Evolutionary conservation across 176 grass and related monocot species (phyloP), one percentile per base, ranked within the genome.

Genomic region (Oryza officinalis): DNA sequence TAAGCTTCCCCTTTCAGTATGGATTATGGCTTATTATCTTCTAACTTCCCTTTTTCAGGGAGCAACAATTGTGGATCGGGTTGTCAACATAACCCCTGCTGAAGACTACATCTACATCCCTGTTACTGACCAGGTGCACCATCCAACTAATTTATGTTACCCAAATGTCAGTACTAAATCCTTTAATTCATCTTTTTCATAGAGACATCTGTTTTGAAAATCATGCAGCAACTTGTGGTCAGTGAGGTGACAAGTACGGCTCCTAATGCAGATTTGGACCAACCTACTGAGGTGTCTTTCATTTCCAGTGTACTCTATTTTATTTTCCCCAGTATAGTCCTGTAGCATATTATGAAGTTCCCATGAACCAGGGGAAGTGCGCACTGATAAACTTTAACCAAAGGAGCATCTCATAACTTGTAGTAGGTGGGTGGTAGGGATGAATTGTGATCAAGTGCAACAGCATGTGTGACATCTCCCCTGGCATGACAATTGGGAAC

Each of bases 51-150:
- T 81, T 86, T 28, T 84, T 75, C 89, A 98, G 96, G 96, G 93
- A 79, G 96, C 96, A 65, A 98, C 96, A 67, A 95, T 95, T 83
- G 93, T 94, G 63, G 96, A 98, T 46, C 91, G 74, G 88, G 84
- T 98, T 66, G 93, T 93, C 12, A 91, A 89, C 78, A 95, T 98
- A 89, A 90, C 87, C 26, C 86, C 91, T 38, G 96, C 91, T 79
- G 91, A 98, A 72, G 90, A 94, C 90, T 98, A 95, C 83, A 90
- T 95, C 79, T 98, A 93, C 80, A 90, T 95, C 65, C 93, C 96
- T 78, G 30, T 82, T 63, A 74, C 61, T 80, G 89, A 89, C 18
- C 89, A 95, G 85, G 96, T 98, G 74, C 31, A 32, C 27, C 74
- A 47, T 78, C 57, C 26, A 85, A 32, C 6, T 72, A 63, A 66